Evolutionary conservation across 352 stramenopile genomes (phyloP).

Genomic region (Phytophthora meadii): DNA sequence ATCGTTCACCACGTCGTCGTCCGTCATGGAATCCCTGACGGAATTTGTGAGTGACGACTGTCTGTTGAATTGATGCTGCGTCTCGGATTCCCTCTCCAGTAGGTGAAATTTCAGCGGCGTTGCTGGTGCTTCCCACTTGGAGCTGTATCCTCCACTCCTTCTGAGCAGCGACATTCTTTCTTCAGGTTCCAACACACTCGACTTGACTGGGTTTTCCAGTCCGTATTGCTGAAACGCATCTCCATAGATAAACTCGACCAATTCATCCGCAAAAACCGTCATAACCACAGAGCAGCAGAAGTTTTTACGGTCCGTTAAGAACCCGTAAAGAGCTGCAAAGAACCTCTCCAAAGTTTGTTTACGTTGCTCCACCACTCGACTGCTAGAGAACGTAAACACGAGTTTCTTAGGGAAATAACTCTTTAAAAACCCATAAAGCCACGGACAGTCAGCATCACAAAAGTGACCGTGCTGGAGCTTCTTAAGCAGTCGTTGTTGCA

Average conservation of each 20-base stretch:
- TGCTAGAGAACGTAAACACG: conserved; percentile 58
- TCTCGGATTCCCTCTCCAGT: conserved; percentile 5
- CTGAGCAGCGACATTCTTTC: conserved; percentile 7
- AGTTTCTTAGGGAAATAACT: conserved; percentile 82
- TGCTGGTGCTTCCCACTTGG: conserved; percentile 22
- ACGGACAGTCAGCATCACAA: conserved; percentile 73
- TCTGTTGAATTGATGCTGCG: conserved; percentile 5
- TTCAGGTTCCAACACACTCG: conserved; percentile 2
- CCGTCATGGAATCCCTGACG: conserved; percentile 29
- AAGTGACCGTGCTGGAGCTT: conserved; percentile 75
- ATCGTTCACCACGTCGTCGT: conserved; percentile 39
- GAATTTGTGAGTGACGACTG: conserved; percentile 30
- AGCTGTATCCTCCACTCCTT: conserved; percentile 10
- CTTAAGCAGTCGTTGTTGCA: conserved; percentile 75
- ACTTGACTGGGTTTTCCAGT: conserved; percentile 38
- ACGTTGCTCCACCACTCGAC: conserved; percentile 49
- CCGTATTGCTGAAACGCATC: conserved; percentile 58
- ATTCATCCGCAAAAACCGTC: conserved; percentile 41
- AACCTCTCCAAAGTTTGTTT: conserved; percentile 65
- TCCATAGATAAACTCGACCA: conserved; percentile 76
- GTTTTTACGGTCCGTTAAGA: conserved; percentile 69
- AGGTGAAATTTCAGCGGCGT: conserved; percentile 16
- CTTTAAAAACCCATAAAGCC: conserved; percentile 77
- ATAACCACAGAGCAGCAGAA: conserved; percentile 56
- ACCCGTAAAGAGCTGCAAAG: conserved; percentile 62